Base-by-base conservation (phyloP, 225 moss, liverwort and hornwort species). In the Polytrichum formosum region DNA sequence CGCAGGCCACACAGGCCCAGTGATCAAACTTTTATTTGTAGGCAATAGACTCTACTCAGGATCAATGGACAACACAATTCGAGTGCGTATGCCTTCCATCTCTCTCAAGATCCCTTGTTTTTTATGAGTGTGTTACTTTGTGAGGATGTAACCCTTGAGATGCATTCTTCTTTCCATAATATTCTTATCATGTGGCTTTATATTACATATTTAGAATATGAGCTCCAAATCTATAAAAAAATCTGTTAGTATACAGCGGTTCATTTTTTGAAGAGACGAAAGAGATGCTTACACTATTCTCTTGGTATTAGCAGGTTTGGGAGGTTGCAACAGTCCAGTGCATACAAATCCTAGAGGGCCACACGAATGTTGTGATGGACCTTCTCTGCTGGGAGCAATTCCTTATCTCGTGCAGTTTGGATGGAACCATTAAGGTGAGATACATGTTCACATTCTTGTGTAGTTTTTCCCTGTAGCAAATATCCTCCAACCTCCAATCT, bases 371-470 rank as follows among this genome's bases (percentile, higher is more conserved):
- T 18, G 94, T 98, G 35, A 91, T 98, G 98, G 91, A 92, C 63
- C 88, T 98, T 64, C 81, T 98, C 22, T 81, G 91, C 77, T 98
- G 98, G 98, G 98, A 98, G 71, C 90, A 83, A 53, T 98, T 94
- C 70, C 73, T 98, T 62, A 85, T 98, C 37, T 98, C 98, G 4
- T 94, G 92, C 78, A 92, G 92, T 26, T 82, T 98, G 27, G 98
- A 98, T 70, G 98, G 98, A 76, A 94, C 94, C 66, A 85, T 98
- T 35, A 86, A 86, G 84, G 97, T 82, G 46, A 73, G 91, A 68
- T 4, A 7, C 60, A 22, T 13, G 16, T 16, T 46, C 4, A 37
- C 37, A 46, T 46, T 46, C 46, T 46, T 46, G 13, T 46, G 46
- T 13, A 13, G 46, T 13, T 46, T 46, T 46, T 46, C 13, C 13